phyloP scores from a whole-genome alignment of 2,329 filamentous ascomycete species.

The Triangularia verruculosa region DNA sequence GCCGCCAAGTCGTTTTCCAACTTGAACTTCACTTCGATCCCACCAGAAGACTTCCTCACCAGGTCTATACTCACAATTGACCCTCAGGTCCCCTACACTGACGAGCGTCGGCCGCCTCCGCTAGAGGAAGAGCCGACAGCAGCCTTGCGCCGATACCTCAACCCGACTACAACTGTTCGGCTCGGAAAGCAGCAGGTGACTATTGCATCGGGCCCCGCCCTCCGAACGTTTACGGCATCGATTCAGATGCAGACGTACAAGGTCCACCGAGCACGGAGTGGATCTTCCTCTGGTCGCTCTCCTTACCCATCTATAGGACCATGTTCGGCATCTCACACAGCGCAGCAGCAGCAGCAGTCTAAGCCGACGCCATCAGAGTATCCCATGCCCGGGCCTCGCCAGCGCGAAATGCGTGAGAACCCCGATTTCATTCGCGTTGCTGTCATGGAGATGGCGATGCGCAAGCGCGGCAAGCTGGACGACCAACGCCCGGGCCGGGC shows the following conservation, averaged over 20 bases:
- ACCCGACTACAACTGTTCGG: conserved; percentile 55
- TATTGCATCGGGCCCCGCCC: conserved; percentile 26
- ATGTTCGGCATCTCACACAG: conserved; percentile 30
- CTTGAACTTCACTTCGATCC: conserved; percentile 61
- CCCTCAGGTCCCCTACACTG: conserved; percentile 62
- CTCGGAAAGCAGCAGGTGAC: conserved; percentile 38
- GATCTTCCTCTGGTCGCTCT: conserved; percentile 31
- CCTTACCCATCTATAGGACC: conserved; percentile 31
- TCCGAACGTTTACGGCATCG: conserved; percentile 55
- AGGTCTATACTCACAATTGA: conserved; percentile 66
- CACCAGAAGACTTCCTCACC: conserved; percentile 64
- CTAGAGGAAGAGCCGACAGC: conserved; percentile 64
- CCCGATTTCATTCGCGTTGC: conserved; percentile 68
- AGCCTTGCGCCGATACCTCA: conserved; percentile 64
- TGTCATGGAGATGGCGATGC: conserved; percentile 71
- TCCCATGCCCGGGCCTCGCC: conserved; percentile 47
- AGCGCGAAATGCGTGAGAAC: conserved; percentile 67
- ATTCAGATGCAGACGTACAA: conserved; percentile 73
- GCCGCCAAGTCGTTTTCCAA: conserved; percentile 62
- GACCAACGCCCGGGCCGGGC: conserved; percentile 64
- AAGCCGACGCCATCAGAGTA: conserved; percentile 31
- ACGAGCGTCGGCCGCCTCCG: conserved; percentile 62
- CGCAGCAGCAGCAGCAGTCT: conserved; percentile 29
- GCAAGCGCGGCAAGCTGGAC: conserved; percentile 62
- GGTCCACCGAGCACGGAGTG: conserved; percentile 48